These are phyloP conservation scores for Coniophora puteana DNA, from an alignment of 1,284 basidiomycete genomes.

Conservation along the genomic window DNA sequence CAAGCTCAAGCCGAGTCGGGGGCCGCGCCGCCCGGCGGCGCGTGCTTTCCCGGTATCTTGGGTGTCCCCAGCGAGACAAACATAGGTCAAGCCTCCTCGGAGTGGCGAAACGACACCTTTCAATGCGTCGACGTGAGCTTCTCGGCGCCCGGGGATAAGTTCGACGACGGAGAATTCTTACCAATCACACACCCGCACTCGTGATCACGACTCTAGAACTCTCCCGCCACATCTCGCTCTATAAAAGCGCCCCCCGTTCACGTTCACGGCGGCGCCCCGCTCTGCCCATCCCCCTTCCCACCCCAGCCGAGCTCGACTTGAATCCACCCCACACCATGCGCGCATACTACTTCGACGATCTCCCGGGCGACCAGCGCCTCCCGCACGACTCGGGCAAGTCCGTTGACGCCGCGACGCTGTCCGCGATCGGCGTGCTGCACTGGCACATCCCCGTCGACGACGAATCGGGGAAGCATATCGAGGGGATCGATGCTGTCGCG, in stretches of 20 bases:
- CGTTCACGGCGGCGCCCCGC: not conserved
- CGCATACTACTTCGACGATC: slow-evolving; percentile 77
- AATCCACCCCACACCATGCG: slow-evolving; percentile 44
- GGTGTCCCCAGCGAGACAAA: too few species aligned
- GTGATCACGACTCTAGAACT: too few species aligned
- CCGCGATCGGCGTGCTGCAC: slow-evolving; percentile 54
- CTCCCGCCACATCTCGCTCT: not conserved
- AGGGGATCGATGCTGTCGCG: slow-evolving; percentile 57
- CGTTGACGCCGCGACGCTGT: slow-evolving; percentile 50
- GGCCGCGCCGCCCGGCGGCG: too few species aligned
- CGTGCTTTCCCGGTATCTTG: too few species aligned
- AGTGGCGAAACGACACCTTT: too few species aligned
- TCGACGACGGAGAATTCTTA: not conserved
- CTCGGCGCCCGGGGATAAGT: too few species aligned
- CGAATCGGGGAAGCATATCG: slow-evolving; percentile 42
- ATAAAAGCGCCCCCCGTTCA: not conserved
- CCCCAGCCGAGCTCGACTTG: too few species aligned
- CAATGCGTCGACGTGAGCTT: too few species aligned
- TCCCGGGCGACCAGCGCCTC: slow-evolving; percentile 73
- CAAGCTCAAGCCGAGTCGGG: too few species aligned
- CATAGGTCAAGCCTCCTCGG: too few species aligned
- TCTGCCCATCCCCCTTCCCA: not conserved
- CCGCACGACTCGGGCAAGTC: slow-evolving; percentile 61
- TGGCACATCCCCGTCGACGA: slow-evolving; percentile 60
- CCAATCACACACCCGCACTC: not conserved